These are phyloP conservation scores for Boletus sp. DNA, from an alignment of 768 basidiomycete species.

Conservation along the genomic window DNA sequence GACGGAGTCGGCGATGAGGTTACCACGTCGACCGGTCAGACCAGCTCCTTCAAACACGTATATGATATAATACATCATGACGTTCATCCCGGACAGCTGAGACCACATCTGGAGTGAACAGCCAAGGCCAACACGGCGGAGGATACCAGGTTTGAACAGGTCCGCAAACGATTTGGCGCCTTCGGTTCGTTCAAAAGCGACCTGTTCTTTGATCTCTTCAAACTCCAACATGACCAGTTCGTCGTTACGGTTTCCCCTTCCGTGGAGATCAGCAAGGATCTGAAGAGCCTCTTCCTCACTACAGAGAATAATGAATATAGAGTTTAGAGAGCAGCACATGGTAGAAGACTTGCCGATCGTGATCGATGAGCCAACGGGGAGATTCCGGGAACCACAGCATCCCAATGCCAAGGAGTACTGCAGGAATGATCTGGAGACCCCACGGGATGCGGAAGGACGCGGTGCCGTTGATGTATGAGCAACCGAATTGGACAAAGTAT, in stretches of 20 bases:
- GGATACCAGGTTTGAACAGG: conserved; percentile 61
- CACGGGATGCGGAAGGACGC: conserved; percentile 81
- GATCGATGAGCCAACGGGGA: conserved; percentile 71
- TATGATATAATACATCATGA: conserved; percentile 66
- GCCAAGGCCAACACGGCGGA: conserved; percentile 71
- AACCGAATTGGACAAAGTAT: conserved; percentile 75
- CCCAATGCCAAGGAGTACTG: conserved; percentile 62
- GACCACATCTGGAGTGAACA: conserved; percentile 78
- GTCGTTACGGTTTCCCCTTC: conserved; percentile 50
- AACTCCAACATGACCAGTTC: conserved; percentile 69
- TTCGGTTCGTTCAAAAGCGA: conserved; percentile 60
- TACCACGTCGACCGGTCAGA: conserved; percentile 68
- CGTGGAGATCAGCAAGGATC: conserved; percentile 75
- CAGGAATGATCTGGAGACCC: conserved; percentile 80
- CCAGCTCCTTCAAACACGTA: conserved; percentile 80
- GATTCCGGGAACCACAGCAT: conserved; percentile 70
- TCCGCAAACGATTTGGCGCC: conserved; percentile 72
- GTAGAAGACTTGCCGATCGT: conserved; percentile 40
- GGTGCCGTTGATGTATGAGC: conserved; percentile 60
- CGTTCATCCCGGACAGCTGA: conserved; percentile 74
- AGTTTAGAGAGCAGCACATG: not conserved
- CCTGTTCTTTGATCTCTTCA: conserved; percentile 59
- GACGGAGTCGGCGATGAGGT: conserved; percentile 73
- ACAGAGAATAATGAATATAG: not conserved
- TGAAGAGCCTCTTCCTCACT: conserved; percentile 59